Evolutionary conservation across 2,329 filamentous ascomycete species (phyloP).

Genomic region (Xylaria sp.): DNA sequence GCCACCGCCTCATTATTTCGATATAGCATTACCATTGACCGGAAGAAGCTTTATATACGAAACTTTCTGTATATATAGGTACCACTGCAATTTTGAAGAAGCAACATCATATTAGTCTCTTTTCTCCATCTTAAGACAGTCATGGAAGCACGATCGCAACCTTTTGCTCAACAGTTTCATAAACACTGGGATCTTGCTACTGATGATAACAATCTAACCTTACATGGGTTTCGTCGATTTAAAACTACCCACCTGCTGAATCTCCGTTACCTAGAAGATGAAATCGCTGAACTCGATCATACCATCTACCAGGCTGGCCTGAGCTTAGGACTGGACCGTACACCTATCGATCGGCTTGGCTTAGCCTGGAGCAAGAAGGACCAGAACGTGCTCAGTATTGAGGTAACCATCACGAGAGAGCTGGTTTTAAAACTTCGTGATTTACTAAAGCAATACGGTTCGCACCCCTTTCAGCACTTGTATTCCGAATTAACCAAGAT

Average conservation of each 20-base stretch:
- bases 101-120: no score
- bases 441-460: slow-evolving; percentile 16
- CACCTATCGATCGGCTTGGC: slow-evolving; percentile 11
- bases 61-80: no score
- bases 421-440: slow-evolving; percentile 2
- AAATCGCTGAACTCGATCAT: slow-evolving; percentile 11
- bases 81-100: no score
- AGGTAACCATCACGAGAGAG: slow-evolving; percentile 41
- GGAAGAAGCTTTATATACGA: neutral
- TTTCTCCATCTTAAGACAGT: no score
- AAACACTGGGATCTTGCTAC: slow-evolving; percentile 43
- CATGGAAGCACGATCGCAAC: neutral
- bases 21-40: neutral
- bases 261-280: slow-evolving; percentile 45
- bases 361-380: neutral
- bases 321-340: neutral
- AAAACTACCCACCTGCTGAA: slow-evolving; percentile 45
- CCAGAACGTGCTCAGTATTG: slow-evolving; percentile 43
- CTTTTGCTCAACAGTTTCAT: slow-evolving; percentile 19
- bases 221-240: slow-evolving; percentile 48
- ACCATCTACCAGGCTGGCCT: slow-evolving; percentile 21
- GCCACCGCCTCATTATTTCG: neutral
- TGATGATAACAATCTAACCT: slow-evolving; percentile 44
- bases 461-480: neutral
- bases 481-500: neutral